Base-by-base conservation (phyloP, 2,329 filamentous ascomycete species). In the Furcasterigmium sp. region DNA sequence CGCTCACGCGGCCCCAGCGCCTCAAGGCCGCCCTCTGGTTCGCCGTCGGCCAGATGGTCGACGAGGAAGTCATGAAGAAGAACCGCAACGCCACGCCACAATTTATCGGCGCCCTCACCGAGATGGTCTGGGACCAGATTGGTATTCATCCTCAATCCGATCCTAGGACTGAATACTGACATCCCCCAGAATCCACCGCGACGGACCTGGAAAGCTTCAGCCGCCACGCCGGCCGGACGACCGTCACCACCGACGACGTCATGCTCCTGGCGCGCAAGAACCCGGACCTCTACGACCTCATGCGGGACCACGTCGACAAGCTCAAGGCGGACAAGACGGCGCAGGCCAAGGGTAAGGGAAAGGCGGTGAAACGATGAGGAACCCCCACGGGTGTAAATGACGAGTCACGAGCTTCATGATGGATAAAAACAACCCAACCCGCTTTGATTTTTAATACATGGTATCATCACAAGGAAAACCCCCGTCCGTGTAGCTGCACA, bases 1-100 rank as follows among this genome's bases (percentile, higher is more conserved):
- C 5, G 3, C 41, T 44, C 11, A 47, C 37, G 47, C 4, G 20
- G 10, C 32, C 32, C 51, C 11, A 95, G 84, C 82, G 84, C 50
- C 78, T 93, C 55, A 94, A 94, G 71, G 82, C 86, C 28, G 85
- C 87, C 13, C 78, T 95, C 19, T 95, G 89, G 89, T 85, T 85
- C 57, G 79, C 83, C 19, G 79, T 95, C 46, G 87, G 88, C 52
- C 86, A 89, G 60, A 91, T 94, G 47, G 87, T 95, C 50, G 91
- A 97, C 61, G 83, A 91, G 51, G 85, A 95, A 59, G 84, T 82
- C 15, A 68, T 89, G 23, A 73, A 76, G 44, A 72, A 83, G 21
- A 81, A 87, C 58, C 77, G 88, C 50, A 96, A 95, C 63, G 88
- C 91, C 7, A 95, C 91, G 20, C 88, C 88, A 2, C 89, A 95